These are phyloP conservation scores for Coelastrella sp. DNA, from an alignment of 139 green algal species.

Conservation along the genomic window DNA sequence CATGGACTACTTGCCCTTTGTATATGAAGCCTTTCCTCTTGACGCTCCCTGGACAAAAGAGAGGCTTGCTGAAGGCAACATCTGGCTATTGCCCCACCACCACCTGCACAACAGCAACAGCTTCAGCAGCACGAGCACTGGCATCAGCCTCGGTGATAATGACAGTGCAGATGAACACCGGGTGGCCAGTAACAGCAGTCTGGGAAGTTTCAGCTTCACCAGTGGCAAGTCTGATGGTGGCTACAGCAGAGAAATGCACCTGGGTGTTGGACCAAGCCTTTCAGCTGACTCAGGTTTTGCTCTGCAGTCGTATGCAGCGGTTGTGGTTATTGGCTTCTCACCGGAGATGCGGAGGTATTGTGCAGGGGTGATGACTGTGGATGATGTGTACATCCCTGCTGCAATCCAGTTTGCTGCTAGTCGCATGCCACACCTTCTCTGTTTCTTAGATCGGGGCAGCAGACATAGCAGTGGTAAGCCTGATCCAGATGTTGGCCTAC, in stretches of 20 bases:
- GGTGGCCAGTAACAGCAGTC: not conserved
- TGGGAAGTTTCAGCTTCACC: conserved; percentile 7
- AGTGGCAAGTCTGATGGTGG: not conserved
- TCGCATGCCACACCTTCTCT: conserved; percentile 1
- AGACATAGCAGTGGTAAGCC: conserved; percentile 26
- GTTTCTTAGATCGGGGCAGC: conserved; percentile 28
- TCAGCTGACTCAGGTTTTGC: no score
- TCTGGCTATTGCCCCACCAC: conserved; percentile 29
- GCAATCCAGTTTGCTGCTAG: conserved; percentile 9
- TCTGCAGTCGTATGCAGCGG: not conserved
- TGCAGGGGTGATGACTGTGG: not conserved
- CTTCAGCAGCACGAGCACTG: not conserved
- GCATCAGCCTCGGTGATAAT: not conserved
- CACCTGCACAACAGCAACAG: conserved; percentile 19
- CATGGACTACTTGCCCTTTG: conserved; percentile 31
- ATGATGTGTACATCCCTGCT: not conserved
- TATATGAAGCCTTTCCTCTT: conserved; percentile 31
- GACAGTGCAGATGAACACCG: no score
- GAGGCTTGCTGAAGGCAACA: not conserved
- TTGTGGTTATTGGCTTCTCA: not conserved
- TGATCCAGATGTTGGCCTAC: not conserved
- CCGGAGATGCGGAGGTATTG: conserved; percentile 7
- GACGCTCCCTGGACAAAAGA: not conserved
- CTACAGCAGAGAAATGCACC: not conserved
- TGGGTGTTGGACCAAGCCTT: not conserved